These are phyloP conservation scores for Cryphonectria japonica DNA, from an alignment of 2,329 filamentous ascomycete species.

Conservation along the genomic window DNA sequence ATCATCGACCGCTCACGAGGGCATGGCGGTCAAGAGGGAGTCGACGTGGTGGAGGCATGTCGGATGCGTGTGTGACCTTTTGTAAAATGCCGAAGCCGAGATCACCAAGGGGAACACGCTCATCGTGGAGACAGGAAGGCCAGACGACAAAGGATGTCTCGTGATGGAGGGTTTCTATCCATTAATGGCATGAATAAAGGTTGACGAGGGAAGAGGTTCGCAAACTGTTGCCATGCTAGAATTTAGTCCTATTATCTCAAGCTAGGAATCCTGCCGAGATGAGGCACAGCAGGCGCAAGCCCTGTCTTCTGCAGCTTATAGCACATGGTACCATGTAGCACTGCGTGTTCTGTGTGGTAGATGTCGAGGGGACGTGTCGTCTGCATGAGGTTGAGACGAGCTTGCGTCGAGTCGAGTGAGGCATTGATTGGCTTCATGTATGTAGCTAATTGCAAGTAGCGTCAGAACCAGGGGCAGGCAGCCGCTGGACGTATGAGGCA, in stretches of 20 bases:
- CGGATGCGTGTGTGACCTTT: background rate
- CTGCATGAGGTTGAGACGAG: background rate
- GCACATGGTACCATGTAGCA: background rate
- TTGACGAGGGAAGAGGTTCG: background rate
- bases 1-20: background rate
- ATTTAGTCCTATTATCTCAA: background rate
- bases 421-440: background rate
- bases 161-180: background rate
- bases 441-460: background rate
- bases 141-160: background rate
- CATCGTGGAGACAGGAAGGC: background rate
- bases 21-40: background rate
- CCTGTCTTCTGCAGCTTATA: background rate
- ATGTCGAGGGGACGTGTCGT: background rate
- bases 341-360: background rate
- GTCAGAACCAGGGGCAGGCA: background rate
- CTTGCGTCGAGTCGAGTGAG: background rate
- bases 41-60: background rate
- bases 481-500: background rate
- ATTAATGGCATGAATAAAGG: background rate
- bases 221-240: constrained; percentile 11
- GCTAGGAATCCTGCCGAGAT: background rate
- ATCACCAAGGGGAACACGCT: background rate
- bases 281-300: background rate
- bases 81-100: background rate